Evolutionary conservation across 2,329 filamentous ascomycete species (phyloP), one percentile per base, ranked within the genome.

Genomic region (Xylaria sp.): DNA sequence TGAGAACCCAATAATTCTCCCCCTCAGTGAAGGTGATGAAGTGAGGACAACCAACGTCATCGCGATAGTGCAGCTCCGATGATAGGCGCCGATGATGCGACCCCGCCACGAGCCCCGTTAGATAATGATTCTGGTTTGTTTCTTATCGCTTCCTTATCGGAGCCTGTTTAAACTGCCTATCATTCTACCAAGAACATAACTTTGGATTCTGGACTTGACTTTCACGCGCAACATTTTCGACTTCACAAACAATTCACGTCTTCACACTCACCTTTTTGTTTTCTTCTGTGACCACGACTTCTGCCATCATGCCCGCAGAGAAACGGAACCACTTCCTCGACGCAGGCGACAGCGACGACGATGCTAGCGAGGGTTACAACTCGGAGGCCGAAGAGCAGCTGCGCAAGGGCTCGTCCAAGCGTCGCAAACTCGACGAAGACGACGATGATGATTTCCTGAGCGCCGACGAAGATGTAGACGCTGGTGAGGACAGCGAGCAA

Each of bases 241-340:
- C 5, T 10, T 13, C 5, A 42, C 37, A 42, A 42, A 42, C 37
- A 42, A 10, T 10, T 42, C 11, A 42, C 37, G 1, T 30, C 23
- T 30, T 30, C 5, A 6, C 11, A 13, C 7, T 10, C 37, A 42
- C 8, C 37, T 13, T 30, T 23, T 9, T 2, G 34, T 2, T 10
- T n/a, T 10, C 16, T 16, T 16, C 16, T 16, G 16, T 1, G 2
- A 35, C 6, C 5, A 11, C 19, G 18, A 49, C 9, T 49, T 2
- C 7, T 11, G 7, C 52, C 13, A 70, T 60, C 52, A 91, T 92
- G 88, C 74, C 86, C 1, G 78, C 83, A 47, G 83, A 87, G 69
- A 91, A 88, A 70, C 82, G 83, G 66, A 91, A 91, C 72, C 82
- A 89, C 55, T 92, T 88, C 68, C 81, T 92, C 35, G 84, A 87